A percentile compares a stretch with the other conserved stretches of the same genome.
Conservation (phyloP, 2,329 filamentous ascomycete species). For the Colletotrichum sp. region DNA sequence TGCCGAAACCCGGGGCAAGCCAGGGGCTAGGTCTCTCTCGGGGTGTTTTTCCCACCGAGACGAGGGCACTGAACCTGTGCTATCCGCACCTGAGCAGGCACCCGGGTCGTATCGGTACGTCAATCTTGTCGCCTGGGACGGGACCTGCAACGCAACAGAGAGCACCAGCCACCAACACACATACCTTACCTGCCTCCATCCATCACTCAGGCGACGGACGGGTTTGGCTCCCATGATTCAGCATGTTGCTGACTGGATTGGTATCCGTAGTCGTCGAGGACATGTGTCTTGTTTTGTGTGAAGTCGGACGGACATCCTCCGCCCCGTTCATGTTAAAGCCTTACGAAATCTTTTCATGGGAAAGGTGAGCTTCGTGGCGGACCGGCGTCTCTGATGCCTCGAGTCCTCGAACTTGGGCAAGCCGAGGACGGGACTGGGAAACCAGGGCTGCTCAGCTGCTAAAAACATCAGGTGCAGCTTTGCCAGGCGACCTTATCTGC, state of each 20-base stretch:
- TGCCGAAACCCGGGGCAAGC: constrained; percentile 11
- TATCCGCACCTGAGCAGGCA: not conserved
- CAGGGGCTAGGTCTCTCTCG: not conserved
- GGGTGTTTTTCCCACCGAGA: not conserved
- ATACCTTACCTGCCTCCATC: not conserved
- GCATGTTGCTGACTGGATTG: not conserved
- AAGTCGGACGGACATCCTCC: constrained; percentile 8
- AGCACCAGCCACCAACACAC: not conserved
- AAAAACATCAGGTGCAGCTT: not conserved
- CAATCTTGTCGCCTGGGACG: not conserved
- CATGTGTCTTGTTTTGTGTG: not conserved
- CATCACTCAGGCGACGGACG: not conserved
- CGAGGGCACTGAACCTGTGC: not conserved
- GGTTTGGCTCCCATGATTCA: not conserved
- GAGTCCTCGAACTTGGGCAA: not conserved
- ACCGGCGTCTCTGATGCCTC: not conserved
- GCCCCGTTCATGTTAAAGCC: not conserved
- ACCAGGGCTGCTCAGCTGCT: not conserved
- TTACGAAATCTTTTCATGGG: not conserved
- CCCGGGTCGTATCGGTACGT: not conserved
- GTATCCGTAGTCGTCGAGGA: not conserved
- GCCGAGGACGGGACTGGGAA: not conserved
- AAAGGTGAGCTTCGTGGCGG: not conserved
- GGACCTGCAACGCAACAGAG: not conserved
- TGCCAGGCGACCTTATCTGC: not conserved